Conservation (phyloP, 2,329 filamentous ascomycete genomes). For the Fusarium austroafricanum region DNA sequence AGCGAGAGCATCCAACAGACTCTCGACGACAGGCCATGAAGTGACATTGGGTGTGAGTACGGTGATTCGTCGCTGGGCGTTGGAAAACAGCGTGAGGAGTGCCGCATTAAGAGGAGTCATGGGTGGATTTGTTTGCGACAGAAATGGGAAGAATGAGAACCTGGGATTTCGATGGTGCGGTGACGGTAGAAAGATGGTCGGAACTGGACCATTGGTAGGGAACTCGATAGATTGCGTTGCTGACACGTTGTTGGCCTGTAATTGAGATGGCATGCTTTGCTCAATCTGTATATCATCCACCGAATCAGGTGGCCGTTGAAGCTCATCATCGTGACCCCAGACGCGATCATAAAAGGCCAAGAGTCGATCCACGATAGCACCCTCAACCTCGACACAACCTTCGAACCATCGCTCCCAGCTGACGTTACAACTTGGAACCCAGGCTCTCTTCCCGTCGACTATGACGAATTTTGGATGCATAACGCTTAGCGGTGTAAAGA, state of each 20-base stretch:
- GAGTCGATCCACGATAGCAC: constrained; percentile 70
- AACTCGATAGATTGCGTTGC: constrained; percentile 49
- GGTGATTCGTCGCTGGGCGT: constrained; percentile 69
- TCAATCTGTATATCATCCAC: not conserved
- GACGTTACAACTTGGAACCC: constrained; percentile 84
- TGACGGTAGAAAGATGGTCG: constrained; percentile 77
- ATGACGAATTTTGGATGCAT: constrained; percentile 89
- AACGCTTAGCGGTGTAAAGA: constrained; percentile 84
- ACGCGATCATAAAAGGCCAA: constrained; percentile 74
- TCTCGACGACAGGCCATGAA: constrained; percentile 70
- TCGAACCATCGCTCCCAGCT: constrained; percentile 93
- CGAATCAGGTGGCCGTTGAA: not conserved
- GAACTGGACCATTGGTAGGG: constrained; percentile 47
- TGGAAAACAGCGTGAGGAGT: constrained; percentile 69
- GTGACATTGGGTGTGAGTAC: constrained; percentile 86
- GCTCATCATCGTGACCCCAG: constrained; percentile 63
- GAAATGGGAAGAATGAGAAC: constrained; percentile 70
- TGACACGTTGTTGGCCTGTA: constrained; percentile 21
- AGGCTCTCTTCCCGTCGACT: constrained; percentile 73
- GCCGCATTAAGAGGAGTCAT: constrained; percentile 75
- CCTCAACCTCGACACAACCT: constrained; percentile 75
- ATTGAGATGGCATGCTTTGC: not conserved
- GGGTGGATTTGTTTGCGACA: constrained; percentile 62
- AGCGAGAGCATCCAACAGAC: constrained; percentile 68
- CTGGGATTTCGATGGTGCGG: constrained; percentile 76